Evolutionary conservation across 441 rosid species (phyloP), one percentile per base, ranked within the genome.

Genomic region (Breynia disticha): DNA sequence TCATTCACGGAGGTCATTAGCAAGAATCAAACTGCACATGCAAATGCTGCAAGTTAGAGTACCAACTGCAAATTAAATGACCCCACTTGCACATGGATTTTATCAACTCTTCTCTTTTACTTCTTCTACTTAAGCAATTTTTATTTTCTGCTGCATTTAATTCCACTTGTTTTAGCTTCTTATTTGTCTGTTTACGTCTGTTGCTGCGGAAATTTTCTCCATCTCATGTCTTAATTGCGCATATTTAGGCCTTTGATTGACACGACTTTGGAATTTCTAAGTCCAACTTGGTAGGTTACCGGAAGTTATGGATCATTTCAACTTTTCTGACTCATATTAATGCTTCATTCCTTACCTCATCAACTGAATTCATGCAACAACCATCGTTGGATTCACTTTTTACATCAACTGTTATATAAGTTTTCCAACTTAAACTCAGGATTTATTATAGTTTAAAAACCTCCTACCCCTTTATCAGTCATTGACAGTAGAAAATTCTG

Each of bases 31-130:
- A 60, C 41, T 56, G 75, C 89, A 86, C 91, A 86, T 83, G 91
- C 79, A 65, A 60, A 60, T 83, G 91, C 78, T 76, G 61, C 68
- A 14, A 54, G 68, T 67, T 63, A 57, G 78, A 66, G 60, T 58
- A 72, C 72, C 76, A 58, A 71, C 69, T 62, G 65, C 57, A 56
- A 48, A 43, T 49, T 52, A 59, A 46, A 20, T 32, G 77, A 63
- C 70, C 84, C 69, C 72, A 68, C 73, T 51, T 55, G 66, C 87
- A 79, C 85, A 78, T 81, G 83, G 76, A 61, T 63, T 54, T 5
- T 35, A 19, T 59, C 60, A 38, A 60, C 56, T 55, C 47, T 59
- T 62, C 69, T 55, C 24, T 41, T 47, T 21, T 49, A 22, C 57
- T 53, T 44, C 56, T 48, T 50, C 35, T 18, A 15, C 0, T 3